phyloP scores from a whole-genome alignment of 768 basidiomycete genomes.

The Lanmaoa rubissima region DNA sequence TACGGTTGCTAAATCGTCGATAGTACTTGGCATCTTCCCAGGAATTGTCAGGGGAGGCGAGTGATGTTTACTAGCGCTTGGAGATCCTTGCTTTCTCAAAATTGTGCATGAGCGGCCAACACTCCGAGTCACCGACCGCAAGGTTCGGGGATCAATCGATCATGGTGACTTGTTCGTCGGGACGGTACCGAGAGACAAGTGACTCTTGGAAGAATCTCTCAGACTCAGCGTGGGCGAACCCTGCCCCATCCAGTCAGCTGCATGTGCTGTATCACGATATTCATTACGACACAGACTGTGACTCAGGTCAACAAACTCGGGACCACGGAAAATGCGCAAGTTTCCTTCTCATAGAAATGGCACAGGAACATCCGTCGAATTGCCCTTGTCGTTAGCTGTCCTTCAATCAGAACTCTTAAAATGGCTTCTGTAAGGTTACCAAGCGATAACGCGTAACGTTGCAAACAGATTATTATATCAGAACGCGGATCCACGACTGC shows the following conservation, averaged over 20 bases:
- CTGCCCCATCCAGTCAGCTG: not conserved
- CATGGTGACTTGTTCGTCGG: not conserved
- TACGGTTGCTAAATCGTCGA: conserved; percentile 28
- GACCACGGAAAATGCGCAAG: not conserved
- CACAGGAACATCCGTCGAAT: not conserved
- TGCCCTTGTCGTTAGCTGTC: not conserved
- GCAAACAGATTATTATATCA: not conserved
- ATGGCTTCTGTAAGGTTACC: not conserved
- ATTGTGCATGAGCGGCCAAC: not conserved
- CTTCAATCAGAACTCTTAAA: not conserved
- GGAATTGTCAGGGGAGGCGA: not conserved
- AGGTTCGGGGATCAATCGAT: not conserved
- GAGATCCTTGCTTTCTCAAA: not conserved
- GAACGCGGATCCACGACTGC: not conserved
- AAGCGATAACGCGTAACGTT: not conserved
- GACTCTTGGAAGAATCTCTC: not conserved
- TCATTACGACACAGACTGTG: not conserved
- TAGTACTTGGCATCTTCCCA: conserved; percentile 15
- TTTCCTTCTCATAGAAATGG: not conserved
- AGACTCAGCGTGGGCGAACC: not conserved
- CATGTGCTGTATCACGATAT: not conserved
- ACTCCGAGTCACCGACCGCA: conserved; percentile 12
- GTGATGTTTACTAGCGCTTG: not conserved
- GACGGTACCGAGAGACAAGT: conserved; percentile 4
- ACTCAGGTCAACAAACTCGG: not conserved